Evolutionary conservation across 2,329 filamentous ascomycete genomes (phyloP), one percentile per base, ranked within the genome.

Genomic region (Penicillium crustosum): DNA sequence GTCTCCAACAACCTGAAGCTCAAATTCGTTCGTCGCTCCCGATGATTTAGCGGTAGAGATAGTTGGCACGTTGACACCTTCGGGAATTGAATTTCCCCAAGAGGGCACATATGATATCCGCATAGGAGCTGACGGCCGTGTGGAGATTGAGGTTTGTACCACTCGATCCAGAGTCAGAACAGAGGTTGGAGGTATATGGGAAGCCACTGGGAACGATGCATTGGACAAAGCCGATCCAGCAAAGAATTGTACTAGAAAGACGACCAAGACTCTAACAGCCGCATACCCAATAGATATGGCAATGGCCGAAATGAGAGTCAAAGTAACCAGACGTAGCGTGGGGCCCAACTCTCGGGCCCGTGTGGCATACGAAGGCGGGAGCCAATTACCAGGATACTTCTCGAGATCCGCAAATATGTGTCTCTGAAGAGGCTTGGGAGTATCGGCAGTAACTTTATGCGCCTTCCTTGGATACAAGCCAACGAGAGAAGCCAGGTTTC

Each of bases 1-100:
- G 59, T 83, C 79, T 6, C 80, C 81, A 60, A 83, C 76, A n/a
- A 79, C 75, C 58, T 82, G 77, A n/a, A 84, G 73, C 57, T 82
- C 78, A 65, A 83, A 84, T 12, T 71, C 68, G 39, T 77, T 74
- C 3, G 71, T 70, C 17, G 74, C 69, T 21, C 68, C 72, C 13
- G 58, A 53, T 25, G 61, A 55, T 25, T 65, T 63, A 13, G 61
- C 53, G 29, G 63, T 60, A 35, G 66, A 65, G 25, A 65, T 65
- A 17, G 63, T 62, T 38, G 68, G 64, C 17, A 62, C 63, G 23
- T 68, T 64, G 10, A 70, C 57, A 23, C 69, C 67, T 9, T 69
- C 65, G 29, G 68, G 55, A 8, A 66, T 60, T n/a, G 70, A 63
- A 19, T 61, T 57, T 50, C 55, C 50, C 13, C 65, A 52, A 23